Base-by-base conservation (phyloP, 2,329 filamentous ascomycete species). In the Trichoderma guizhouense region DNA sequence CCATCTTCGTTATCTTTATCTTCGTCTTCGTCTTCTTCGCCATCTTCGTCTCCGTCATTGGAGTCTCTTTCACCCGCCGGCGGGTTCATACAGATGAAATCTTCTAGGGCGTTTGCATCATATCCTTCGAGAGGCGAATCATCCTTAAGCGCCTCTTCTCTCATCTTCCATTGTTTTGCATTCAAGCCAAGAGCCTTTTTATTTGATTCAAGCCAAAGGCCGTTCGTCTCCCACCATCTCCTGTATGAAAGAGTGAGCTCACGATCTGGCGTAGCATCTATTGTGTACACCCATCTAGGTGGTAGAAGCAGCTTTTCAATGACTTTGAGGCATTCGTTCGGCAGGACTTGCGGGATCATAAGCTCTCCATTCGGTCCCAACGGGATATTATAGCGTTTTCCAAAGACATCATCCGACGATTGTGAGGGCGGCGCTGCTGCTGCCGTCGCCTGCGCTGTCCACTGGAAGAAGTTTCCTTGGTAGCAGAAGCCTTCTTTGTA, bases 191-290 rank as follows among this genome's bases (percentile, higher is more conserved):
- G 55, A 2, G 67, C 43, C 14, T 72, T 57, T 65, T 75, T 77
- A 14, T 77, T 65, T 9, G 62, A 28, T 53, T 75, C 71, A 9
- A 78, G 64, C 75, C 74, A 78, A 21, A 61, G 55, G 0, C 53
- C 68, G 5, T 77, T 57, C 5, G 72, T 51, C 8, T 76, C 74
- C 76, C 77, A 77, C 76, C 75, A 76, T 36, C 57, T 30, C 2
- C 75, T 63, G 34, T 63, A 73, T 5, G 55, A 66, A 0, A 77
- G 67, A 11, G 72, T 76, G 72, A 76, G 73, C 11, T 15, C 24
- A 0, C 75, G 74, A 2, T 60, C 73, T 3, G 75, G 75, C 1
- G 61, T 74, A 4, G 67, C 76, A 57, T 77, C 76, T 53, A 77
- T 71, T 21, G 3, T 65, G 3, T 2, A 2, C 1, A 76, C 43